A percentile compares a stretch with the other conserved stretches of the same genome.
phyloP scores from a whole-genome alignment of 78 protist genomes.

The Capsaspora owczarzaki region DNA sequence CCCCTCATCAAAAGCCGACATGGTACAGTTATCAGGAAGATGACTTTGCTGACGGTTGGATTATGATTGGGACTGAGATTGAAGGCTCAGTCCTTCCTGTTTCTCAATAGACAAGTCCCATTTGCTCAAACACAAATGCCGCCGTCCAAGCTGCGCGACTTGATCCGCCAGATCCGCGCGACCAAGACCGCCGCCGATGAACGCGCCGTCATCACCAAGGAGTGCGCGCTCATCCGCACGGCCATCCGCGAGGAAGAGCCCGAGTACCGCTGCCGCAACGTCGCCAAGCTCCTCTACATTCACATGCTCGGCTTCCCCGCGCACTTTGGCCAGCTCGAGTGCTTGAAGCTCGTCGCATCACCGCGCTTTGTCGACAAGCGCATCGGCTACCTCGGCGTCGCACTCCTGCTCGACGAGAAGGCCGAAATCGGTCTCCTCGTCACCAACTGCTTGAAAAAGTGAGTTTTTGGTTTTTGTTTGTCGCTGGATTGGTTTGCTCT shows the following conservation, averaged over 20 bases:
- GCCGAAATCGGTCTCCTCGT: conserved; percentile 88
- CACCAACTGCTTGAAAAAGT: conserved; percentile 84
- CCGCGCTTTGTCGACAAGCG: conserved; percentile 85
- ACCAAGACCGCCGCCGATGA: conserved; percentile 90
- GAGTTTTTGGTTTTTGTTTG: too few species aligned
- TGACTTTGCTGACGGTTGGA: too few species aligned
- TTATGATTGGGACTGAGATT: too few species aligned
- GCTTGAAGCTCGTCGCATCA: conserved; percentile 84
- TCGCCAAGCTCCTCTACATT: conserved; percentile 93
- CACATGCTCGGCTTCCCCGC: conserved; percentile 90
- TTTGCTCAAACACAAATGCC: not conserved
- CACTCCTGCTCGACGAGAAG: conserved; percentile 87
- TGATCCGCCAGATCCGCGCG: conserved; percentile 16
- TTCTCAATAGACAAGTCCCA: too few species aligned
- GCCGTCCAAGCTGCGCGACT: conserved; percentile 16
- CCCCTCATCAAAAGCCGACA: too few species aligned
- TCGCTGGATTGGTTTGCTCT: too few species aligned
- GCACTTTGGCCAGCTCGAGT: conserved; percentile 69
- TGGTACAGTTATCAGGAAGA: too few species aligned
- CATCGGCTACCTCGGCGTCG: conserved; percentile 87
- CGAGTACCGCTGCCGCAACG: conserved; percentile 76
- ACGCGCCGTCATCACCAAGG: conserved; percentile 81
- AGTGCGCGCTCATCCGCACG: conserved; percentile 86
- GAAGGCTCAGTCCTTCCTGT: too few species aligned
- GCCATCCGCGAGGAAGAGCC: conserved; percentile 71